Percentiles rank a stretch among this genome's conserved stretches.
Evolutionary conservation across 169 alveolate species (phyloP).

Genomic region (Eimeria necatrix): DNA sequence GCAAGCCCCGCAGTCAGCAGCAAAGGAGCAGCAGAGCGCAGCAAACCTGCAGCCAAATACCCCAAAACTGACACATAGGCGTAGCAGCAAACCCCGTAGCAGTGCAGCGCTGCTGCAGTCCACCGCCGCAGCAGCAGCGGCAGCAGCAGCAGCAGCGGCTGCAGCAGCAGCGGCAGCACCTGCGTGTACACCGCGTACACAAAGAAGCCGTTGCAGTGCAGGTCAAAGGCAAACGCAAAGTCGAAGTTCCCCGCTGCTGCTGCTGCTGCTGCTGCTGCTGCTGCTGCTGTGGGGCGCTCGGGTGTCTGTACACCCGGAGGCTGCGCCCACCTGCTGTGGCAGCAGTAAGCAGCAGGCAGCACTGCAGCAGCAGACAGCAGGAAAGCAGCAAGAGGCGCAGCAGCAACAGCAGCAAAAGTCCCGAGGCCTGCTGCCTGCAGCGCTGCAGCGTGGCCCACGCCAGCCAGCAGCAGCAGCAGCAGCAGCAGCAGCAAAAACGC

Average conservation of each 20-base stretch:
- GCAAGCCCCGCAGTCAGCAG: background rate
- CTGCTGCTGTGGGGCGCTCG: background rate
- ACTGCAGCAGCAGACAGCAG: background rate
- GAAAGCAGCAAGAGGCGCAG: background rate
- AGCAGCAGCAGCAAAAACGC: slow-evolving; percentile 51
- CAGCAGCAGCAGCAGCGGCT: slow-evolving; percentile 55
- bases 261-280: slow-evolving; percentile 18
- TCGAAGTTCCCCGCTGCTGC: slow-evolving; percentile 4
- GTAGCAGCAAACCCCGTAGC: slow-evolving; percentile 43
- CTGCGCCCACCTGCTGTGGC: background rate
- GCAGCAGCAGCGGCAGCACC: slow-evolving; percentile 28
- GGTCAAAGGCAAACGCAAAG: slow-evolving; percentile 15
- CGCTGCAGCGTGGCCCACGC: slow-evolving; percentile 17
- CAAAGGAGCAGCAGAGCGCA: slow-evolving; percentile 15
- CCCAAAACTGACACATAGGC: slow-evolving; percentile 19
- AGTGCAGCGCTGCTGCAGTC: slow-evolving; percentile 33
- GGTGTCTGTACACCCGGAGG: background rate
- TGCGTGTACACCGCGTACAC: slow-evolving; percentile 38
- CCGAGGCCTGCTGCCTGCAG: slow-evolving; percentile 12
- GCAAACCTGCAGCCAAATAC: background rate
- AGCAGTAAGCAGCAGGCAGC: slow-evolving; percentile 1
- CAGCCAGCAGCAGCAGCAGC: slow-evolving; percentile 8
- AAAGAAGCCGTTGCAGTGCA: slow-evolving; percentile 39
- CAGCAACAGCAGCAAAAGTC: slow-evolving; percentile 48
- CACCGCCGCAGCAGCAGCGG: background rate